phyloP scores from a whole-genome alignment of 805 yeast genomes.

The Candida fluviatilis region DNA sequence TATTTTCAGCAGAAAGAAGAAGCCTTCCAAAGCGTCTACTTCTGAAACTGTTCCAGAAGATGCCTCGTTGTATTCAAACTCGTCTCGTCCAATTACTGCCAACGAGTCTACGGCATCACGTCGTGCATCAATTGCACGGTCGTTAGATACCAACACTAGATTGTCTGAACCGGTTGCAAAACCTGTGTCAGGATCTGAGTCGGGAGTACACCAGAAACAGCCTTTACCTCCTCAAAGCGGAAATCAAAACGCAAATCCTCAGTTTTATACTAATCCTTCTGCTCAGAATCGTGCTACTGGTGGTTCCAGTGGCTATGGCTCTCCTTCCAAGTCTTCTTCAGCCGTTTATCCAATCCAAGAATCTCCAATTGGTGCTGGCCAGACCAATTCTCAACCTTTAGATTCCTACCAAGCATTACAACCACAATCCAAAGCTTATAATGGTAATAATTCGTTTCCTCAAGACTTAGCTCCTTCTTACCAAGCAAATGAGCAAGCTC shows the following conservation, averaged over 20 bases:
- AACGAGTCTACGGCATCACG: neutral
- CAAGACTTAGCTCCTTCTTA: too few species aligned
- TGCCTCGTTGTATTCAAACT: conserved; percentile 19
- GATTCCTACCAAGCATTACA: neutral
- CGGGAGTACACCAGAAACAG: too few species aligned
- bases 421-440: too few species aligned
- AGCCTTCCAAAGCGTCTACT: conserved; percentile 13
- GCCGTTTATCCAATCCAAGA: conserved; percentile 1
- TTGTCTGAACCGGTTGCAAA: conserved; percentile 6
- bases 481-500: too few species aligned
- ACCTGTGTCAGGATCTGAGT: conserved; percentile 4
- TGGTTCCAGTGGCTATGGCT: neutral
- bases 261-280: conserved; percentile 4
- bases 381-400: neutral
- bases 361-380: neutral
- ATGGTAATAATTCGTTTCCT: too few species aligned
- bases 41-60: conserved; percentile 31
- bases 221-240: too few species aligned
- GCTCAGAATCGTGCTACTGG: neutral
- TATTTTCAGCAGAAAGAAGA: conserved; percentile 62
- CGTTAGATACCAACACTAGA: neutral
- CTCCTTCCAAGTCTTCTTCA: neutral
- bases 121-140: neutral
- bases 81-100: conserved; percentile 5
- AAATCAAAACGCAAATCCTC: too few species aligned